phyloP scores from a whole-genome alignment of 495 filamentous ascomycete species.

The Chlorociboria aeruginascens region DNA sequence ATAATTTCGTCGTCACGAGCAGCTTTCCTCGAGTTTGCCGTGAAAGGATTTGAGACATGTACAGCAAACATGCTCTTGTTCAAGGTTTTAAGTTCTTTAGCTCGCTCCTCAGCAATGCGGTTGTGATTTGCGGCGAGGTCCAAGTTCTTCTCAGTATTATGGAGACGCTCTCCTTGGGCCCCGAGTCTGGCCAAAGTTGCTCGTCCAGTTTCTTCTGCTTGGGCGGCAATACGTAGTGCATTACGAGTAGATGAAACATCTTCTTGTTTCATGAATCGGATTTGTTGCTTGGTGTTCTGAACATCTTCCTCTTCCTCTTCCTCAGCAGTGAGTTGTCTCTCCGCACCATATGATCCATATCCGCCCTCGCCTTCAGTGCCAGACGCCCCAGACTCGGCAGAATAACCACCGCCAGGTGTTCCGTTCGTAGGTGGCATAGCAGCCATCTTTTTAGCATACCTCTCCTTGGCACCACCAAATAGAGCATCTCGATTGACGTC shows the following conservation, averaged over 20 bases:
- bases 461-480: conserved; percentile 52
- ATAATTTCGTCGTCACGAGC: conserved; percentile 50
- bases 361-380: conserved; percentile 29
- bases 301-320: conserved; percentile 60
- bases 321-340: conserved; percentile 61
- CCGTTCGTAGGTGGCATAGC: conserved; percentile 16
- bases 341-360: conserved; percentile 49
- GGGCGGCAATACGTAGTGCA: conserved; percentile 49
- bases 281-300: conserved; percentile 57
- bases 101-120: conserved; percentile 59
- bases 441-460: conserved; percentile 30
- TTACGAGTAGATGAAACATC: conserved; percentile 62
- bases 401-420: conserved; percentile 11
- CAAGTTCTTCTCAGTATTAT: conserved; percentile 66
- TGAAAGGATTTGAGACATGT: conserved; percentile 65
- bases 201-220: conserved; percentile 61
- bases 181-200: conserved; percentile 59
- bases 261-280: conserved; percentile 61
- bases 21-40: conserved; percentile 38
- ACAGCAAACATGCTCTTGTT: conserved; percentile 80
- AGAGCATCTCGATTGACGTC: conserved; percentile 49
- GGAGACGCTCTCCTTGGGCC: conserved; percentile 61
- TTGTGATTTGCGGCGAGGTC: conserved; percentile 58
- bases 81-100: conserved; percentile 59
- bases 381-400: conserved; percentile 20